These are phyloP conservation scores for Blastomyces silverae DNA, from an alignment of 2,329 filamentous ascomycete species.

Conservation along the genomic window DNA sequence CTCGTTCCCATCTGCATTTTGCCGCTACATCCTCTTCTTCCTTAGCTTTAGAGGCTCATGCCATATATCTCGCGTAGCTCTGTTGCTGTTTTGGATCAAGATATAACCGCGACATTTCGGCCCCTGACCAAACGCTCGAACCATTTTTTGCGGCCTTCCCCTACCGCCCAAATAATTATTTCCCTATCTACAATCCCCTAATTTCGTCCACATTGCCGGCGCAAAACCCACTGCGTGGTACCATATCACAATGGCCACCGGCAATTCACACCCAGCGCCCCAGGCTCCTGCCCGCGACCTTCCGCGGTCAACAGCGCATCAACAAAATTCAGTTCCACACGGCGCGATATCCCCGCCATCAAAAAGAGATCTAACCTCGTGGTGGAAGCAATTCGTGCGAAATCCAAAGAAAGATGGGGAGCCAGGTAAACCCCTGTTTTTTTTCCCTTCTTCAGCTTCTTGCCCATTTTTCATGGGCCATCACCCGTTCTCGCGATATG, in stretches of 20 bases:
- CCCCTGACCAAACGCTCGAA: not conserved
- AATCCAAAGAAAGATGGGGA: slow-evolving; percentile 56
- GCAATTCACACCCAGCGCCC: slow-evolving; percentile 7
- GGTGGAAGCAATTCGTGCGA: slow-evolving; percentile 95
- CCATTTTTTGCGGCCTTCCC: not conserved
- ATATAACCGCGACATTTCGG: not conserved
- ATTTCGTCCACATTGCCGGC: not conserved
- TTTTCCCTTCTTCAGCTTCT: not conserved
- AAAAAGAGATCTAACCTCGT: slow-evolving; percentile 83
- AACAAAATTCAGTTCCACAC: slow-evolving; percentile 37
- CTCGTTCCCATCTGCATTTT: not conserved
- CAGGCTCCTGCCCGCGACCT: not conserved
- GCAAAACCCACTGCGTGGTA: not conserved
- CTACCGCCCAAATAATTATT: not conserved
- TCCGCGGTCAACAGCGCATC: slow-evolving; percentile 11
- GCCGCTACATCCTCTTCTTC: not conserved
- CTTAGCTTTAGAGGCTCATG: not conserved
- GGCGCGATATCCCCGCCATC: slow-evolving; percentile 64
- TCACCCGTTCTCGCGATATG: not conserved
- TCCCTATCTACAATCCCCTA: not conserved
- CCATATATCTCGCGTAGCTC: not conserved
- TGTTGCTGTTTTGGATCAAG: not conserved
- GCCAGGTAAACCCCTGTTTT: slow-evolving; percentile 47
- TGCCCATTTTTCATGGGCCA: not conserved
- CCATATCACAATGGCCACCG: slow-evolving; percentile 4